Base-by-base conservation (phyloP, 495 filamentous ascomycete genomes). In the Zalerion maritima region DNA sequence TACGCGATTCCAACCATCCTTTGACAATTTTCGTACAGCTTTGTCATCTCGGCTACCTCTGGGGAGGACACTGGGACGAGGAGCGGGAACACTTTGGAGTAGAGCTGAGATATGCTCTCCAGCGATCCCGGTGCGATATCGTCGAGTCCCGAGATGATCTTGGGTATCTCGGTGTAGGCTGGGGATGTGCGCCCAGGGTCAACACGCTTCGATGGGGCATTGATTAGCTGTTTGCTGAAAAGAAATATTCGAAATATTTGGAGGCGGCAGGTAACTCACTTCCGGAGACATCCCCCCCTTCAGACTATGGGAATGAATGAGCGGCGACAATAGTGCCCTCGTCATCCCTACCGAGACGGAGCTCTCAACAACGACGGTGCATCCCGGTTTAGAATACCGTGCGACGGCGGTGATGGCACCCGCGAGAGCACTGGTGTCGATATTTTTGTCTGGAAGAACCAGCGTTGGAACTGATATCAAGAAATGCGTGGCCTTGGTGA, bases 11-110 rank as follows among this genome's bases (percentile, higher is more conserved):
- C 30, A 8, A 57, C 32, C 49, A 57, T 58, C 11, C 55, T 39
- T 28, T 57, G 45, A 38, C 53, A 21, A 34, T 43, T 66, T 37
- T 58, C 54, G 36, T 53, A 56, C 4, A 58, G 36, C 40, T 58
- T 58, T 8, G 43, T 53, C 54, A 58, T 58, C 37, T 56, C 52
- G 8, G 54, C 54, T 9, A 53, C 46, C 31, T 58, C 54, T 10
- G 54, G 52, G n/a, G 25, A 29, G 31, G 52, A 51, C 7, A 55
- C 50, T 5, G 50, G 37, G 28, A 56, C 43, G 29, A 55, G 34
- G 5, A 28, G 32, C 17, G 50, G 28, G 36, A 56, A 58, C 4
- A 51, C 46, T 2, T 31, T 30, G 14, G 36, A 39, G 29, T 58
- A 58, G 18, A 58, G 34, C 9, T 37, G 30, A 2, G 26, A 23